Conservation (phyloP, 345 rosid species). For the Erodium maritimum region DNA sequence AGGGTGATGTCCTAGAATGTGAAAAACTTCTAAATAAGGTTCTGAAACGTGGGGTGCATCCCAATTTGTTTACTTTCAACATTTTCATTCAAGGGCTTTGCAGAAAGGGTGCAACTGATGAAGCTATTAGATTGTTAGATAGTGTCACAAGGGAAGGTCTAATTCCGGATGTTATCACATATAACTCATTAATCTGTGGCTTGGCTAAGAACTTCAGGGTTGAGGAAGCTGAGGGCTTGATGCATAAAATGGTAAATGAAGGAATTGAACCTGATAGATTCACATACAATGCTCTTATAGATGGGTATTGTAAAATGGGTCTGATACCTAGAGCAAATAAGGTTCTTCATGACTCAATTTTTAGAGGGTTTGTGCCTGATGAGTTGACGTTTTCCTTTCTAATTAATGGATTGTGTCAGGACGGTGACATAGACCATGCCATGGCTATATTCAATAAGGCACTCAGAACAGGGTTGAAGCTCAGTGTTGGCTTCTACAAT, state of each 20-base stretch:
- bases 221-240: slow-evolving; percentile 57
- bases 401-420: slow-evolving; percentile 56
- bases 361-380: slow-evolving; percentile 73
- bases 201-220: slow-evolving; percentile 54
- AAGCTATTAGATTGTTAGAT: slow-evolving; percentile 52
- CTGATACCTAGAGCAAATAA: slow-evolving; percentile 56
- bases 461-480: slow-evolving; percentile 43
- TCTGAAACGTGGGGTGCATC: slow-evolving; percentile 55
- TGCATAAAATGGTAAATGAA: slow-evolving; percentile 70
- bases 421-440: slow-evolving; percentile 60
- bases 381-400: slow-evolving; percentile 67
- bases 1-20: slow-evolving; percentile 61
- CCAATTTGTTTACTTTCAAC: slow-evolving; percentile 81
- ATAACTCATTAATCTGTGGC: slow-evolving; percentile 70
- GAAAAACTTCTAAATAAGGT: slow-evolving; percentile 59
- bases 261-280: slow-evolving; percentile 71
- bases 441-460: slow-evolving; percentile 53
- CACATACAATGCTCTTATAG: slow-evolving; percentile 58
- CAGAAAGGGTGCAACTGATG: slow-evolving; percentile 43
- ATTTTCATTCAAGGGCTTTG: slow-evolving; percentile 73
- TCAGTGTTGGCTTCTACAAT: slow-evolving; percentile 52
- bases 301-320: slow-evolving; percentile 65
- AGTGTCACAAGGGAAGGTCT: slow-evolving; percentile 41
- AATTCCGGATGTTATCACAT: slow-evolving; percentile 65
- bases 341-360: slow-evolving; percentile 52